Evolutionary conservation across 2,329 filamentous ascomycete genomes (phyloP), one percentile per base, ranked within the genome.

Genomic region (Fusarium pilosicola): DNA sequence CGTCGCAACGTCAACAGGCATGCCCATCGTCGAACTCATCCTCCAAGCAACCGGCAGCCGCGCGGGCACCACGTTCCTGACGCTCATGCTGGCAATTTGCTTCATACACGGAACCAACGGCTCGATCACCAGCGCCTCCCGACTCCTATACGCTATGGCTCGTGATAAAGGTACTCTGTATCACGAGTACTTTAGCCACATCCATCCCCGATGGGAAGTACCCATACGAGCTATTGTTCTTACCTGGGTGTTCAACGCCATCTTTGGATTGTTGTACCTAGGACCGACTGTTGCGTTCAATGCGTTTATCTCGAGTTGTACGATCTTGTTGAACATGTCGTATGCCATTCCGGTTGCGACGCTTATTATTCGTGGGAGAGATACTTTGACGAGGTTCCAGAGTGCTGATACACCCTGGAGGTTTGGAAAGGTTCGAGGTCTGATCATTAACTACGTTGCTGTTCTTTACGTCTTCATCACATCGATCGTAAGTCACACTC

Each of bases 51-150:
- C 84, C 1, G 77, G 80, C 2, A 85, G 77, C 34, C 80, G 82
- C 3, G 82, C 80, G 0, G 84, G 79, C 2, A 80, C 85, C 2
- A 83, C 83, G 15, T 73, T 86, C 7, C 57, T 87, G 15, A 81
- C 81, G 24, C 74, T 86, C 28, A 81, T 84, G 74, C 71, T 86
- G 1, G 80, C 79, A 1, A 74, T 86, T 0, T 86, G 85, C 68
- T 86, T 86, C 52, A 79, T 86, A 46, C 84, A 85, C 34, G 85
- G 85, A 22, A 85, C 83, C 14, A 83, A 82, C n/a, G 84, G 83
- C 3, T 83, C 82, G 44, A 79, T 85, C 13, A 86, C 84, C 14
- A 84, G 81, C 59, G 83, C 81, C 2, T 85, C 81, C 41, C 78
- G 85, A 39, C 79, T 87, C 20, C 70, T 85, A 18, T 86, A 80